Conservation (phyloP, 768 basidiomycete species). For the Psilocybe cubensis region DNA sequence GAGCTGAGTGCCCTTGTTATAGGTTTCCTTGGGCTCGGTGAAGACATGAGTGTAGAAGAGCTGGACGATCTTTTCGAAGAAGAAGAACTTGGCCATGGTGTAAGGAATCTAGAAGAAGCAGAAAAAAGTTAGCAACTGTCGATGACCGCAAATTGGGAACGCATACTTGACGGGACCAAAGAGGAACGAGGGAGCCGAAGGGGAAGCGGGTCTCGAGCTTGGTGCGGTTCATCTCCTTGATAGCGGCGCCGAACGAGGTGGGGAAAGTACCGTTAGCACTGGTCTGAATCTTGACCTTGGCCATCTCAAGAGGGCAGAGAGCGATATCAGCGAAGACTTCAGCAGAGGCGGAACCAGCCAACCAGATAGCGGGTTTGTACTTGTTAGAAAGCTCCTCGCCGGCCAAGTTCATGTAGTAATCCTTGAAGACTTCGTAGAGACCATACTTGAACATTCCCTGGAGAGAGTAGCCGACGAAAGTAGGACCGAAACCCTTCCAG, state of each 20-base stretch:
- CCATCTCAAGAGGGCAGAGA: conserved; percentile 94
- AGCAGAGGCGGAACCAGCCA: conserved; percentile 91
- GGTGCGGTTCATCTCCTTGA: conserved; percentile 69
- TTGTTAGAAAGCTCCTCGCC: conserved; percentile 80
- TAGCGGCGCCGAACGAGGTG: conserved; percentile 69
- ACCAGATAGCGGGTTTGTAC: conserved; percentile 92
- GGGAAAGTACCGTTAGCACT: conserved; percentile 79
- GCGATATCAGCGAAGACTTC: conserved; percentile 97
- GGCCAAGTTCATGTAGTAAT: conserved; percentile 85
- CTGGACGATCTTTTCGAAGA: conserved; percentile 88
- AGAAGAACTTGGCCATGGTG: conserved; percentile 99
- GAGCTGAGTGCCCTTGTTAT: conserved; percentile 84
- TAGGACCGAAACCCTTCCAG: conserved; percentile 95
- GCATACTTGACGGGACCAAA: conserved; percentile 85
- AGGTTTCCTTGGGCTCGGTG: conserved; percentile 75
- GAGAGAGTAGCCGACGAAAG: conserved; percentile 90
- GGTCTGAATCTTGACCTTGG: conserved; percentile 91
- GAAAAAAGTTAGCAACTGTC: neutral
- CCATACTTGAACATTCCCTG: conserved; percentile 99
- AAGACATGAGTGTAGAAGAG: conserved; percentile 90
- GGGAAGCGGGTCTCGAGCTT: conserved; percentile 79
- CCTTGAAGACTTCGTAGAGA: conserved; percentile 97
- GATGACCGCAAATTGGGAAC: neutral
- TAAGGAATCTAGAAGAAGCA: conserved; percentile 75
- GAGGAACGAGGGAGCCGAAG: conserved; percentile 83